Evolutionary conservation across 805 yeast species (phyloP).

Genomic region (Metschnikowia cerradonensis): DNA sequence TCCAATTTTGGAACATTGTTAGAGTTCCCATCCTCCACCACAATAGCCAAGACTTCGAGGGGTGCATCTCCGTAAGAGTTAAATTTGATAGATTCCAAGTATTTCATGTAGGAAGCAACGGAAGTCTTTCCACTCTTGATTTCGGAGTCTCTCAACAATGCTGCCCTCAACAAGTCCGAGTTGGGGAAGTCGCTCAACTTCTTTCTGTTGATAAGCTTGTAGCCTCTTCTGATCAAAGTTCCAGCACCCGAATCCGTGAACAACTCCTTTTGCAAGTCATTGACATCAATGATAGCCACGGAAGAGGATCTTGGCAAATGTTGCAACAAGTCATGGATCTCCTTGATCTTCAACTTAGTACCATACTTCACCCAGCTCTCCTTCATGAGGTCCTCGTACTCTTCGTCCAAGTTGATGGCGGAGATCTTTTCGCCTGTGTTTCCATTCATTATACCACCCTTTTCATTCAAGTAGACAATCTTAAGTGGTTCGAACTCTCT

Average conservation of each 20-base stretch:
- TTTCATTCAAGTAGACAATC: constrained; percentile 93
- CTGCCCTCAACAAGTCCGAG: constrained; percentile 73
- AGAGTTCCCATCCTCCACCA: constrained; percentile 43
- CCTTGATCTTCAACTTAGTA: constrained; percentile 93
- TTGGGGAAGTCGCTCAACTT: constrained; percentile 65
- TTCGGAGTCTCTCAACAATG: constrained; percentile 72
- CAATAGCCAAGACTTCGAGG: constrained; percentile 87
- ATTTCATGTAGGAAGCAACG: constrained; percentile 77
- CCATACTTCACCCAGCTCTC: constrained; percentile 99
- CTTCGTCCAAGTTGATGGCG: constrained; percentile 91
- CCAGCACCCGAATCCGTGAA: constrained; percentile 99
- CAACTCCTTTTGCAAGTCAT: constrained; percentile 92
- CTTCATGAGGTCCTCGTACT: constrained; percentile 83
- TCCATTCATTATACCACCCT: constrained; percentile 96
- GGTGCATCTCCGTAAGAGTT: constrained; percentile 94
- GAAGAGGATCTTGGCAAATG: constrained; percentile 95
- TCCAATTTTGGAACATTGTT: constrained; percentile 60
- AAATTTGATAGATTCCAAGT: constrained; percentile 58
- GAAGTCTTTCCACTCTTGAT: constrained; percentile 65
- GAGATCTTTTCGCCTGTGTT: constrained; percentile 86
- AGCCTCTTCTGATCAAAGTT: constrained; percentile 95
- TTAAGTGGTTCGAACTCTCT: constrained; percentile 95
- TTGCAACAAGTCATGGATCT: constrained; percentile 89
- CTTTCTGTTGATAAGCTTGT: constrained; percentile 72
- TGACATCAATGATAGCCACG: constrained; percentile 93